Base-by-base conservation (phyloP, 192 early-diverging fungal species). In the Mycoemilia scoparia region DNA sequence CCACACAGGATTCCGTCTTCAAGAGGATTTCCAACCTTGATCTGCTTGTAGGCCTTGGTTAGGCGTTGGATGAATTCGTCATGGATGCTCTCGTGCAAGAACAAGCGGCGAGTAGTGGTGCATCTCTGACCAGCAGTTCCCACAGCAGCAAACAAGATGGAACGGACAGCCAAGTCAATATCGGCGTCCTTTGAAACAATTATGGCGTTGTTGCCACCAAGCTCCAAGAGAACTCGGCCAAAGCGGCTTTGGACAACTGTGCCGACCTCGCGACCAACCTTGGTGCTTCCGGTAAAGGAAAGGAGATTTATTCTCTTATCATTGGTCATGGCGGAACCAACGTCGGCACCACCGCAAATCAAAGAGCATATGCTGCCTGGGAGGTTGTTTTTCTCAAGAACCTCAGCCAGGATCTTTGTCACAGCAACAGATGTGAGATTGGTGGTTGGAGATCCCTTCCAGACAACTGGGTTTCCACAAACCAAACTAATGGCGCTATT, bases 151-250 rank as follows among this genome's bases (percentile, higher is more conserved):
- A 96, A 96, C 13, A 91, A 55, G 27, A 84, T 71, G 12, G 82
- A 71, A 21, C 84, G 69, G 2, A 89, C 66, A 2, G 87, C 85
- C 19, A 96, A 53, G 32, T 89, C 87, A 20, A 88, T 40, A 45
- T 96, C 84, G 4, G 87, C 87, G 41, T 96, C 90, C 20, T 75
- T 70, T 52, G 77, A 78, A 14, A 93, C 87, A 34, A 95, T 77
- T 40, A 95, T 84, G 18, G 85, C 85, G 41, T 91, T 96, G 70
- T 96, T 96, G 22, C 90, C 90, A 25, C 90, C 90, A 6, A 96
- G 66, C 51, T 96, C 87, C 34, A 96, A 43, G 28, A 96, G 59
- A 11, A 65, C 62, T 60, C 78, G 82, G 21, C 90, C 90, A 42
- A 96, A 91, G 1, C 90, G 68, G 34, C 72, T 57, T 49, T 88